A percentile compares a stretch with the other conserved stretches of the same genome.
These are phyloP conservation scores for Fragaria iinumae DNA, from an alignment of 306 rosid species.

Conservation along the genomic window DNA sequence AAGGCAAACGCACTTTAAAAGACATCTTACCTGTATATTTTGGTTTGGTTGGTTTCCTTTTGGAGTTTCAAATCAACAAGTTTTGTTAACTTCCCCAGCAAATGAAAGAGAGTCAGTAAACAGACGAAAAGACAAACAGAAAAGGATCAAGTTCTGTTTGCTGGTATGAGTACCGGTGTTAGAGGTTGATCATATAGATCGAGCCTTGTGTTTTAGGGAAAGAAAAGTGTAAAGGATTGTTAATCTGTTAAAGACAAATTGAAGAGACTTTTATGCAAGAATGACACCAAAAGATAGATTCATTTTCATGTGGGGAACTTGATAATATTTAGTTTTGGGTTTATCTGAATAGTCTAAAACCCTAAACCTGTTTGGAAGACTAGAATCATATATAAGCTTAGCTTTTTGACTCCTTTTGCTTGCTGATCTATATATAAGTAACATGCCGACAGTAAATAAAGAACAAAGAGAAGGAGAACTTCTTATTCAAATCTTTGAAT, in stretches of 20 bases:
- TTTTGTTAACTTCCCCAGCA: background rate
- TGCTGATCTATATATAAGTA: background rate
- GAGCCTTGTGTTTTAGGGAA: background rate
- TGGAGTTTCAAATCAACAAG: background rate
- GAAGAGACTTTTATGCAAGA: conserved; percentile 1
- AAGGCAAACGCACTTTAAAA: background rate
- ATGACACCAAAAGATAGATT: background rate
- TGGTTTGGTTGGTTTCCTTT: background rate
- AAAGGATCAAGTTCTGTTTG: background rate
- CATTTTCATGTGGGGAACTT: background rate
- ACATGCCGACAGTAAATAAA: conserved; percentile 13
- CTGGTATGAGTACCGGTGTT: background rate
- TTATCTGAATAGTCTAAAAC: conserved; percentile 1
- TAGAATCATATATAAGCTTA: background rate
- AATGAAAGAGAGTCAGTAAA: background rate
- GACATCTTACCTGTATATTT: background rate
- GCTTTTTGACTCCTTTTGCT: conserved; percentile 13
- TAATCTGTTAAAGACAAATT: background rate
- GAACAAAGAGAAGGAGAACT: background rate
- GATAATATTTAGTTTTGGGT: background rate
- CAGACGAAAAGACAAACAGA: background rate
- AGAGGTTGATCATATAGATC: background rate
- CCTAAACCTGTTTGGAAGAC: background rate
- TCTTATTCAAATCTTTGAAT: background rate
- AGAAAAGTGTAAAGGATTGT: background rate